phyloP scores from a whole-genome alignment of 495 filamentous ascomycete species.

The Penicillium soppii region DNA sequence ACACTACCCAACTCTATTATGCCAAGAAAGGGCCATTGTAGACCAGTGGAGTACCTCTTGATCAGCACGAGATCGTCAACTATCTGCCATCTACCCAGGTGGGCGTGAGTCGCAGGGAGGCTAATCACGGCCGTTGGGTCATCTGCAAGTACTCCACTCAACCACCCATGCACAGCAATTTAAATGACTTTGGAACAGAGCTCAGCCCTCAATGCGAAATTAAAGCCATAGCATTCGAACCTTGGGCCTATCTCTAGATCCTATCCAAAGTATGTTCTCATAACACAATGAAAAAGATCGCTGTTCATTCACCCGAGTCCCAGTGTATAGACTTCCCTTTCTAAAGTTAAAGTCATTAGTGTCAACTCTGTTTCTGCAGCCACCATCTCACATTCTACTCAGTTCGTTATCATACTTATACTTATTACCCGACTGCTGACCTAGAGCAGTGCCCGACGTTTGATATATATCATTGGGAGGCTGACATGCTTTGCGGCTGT shows the following conservation, averaged over 20 bases:
- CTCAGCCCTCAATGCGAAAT: neutral
- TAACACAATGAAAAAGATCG: neutral
- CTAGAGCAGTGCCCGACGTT: neutral
- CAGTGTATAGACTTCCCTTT: neutral
- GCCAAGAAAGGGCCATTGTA: conserved; percentile 20
- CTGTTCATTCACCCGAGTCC: neutral
- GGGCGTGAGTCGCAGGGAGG: neutral
- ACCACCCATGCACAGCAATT: neutral
- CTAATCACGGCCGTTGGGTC: conserved; percentile 3
- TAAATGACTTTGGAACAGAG: conserved; percentile 4
- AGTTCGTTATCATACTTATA: neutral
- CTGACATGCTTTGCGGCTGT: no score
- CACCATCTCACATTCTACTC: conserved; percentile 2
- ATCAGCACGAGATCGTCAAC: conserved; percentile 6
- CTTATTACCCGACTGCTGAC: conserved; percentile 2
- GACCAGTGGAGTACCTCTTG: conserved; percentile 16
- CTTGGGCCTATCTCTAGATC: conserved; percentile 1
- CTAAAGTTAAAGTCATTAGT: conserved; percentile 20
- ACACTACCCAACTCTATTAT: conserved; percentile 22
- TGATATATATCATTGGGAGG: conserved; percentile 3
- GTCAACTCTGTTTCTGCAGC: conserved; percentile 23
- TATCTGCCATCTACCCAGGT: neutral
- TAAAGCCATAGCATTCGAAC: neutral
- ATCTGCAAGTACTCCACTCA: conserved; percentile 3
- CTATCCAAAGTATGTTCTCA: neutral